These are phyloP conservation scores for Oryza glumipatula DNA, from an alignment of 176 grass and related monocot genomes.

Conservation along the genomic window DNA sequence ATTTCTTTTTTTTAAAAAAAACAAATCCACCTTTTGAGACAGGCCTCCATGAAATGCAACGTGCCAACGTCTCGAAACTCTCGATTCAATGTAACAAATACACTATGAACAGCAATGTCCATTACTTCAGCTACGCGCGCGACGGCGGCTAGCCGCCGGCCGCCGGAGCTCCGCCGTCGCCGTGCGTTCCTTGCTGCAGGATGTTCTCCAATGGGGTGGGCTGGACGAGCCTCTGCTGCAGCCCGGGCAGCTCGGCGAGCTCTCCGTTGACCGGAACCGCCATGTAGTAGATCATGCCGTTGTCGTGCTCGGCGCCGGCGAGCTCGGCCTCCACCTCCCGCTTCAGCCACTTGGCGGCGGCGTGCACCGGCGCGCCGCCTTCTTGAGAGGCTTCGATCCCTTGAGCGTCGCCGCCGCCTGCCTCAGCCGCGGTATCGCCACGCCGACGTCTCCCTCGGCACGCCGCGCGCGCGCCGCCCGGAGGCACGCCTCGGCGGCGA, in stretches of 20 bases:
- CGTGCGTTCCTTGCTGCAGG: neutral
- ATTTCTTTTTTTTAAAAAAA: too few relatives aligned
- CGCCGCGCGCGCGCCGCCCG: slow-evolving; percentile 48
- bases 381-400: slow-evolving; percentile 43
- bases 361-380: slow-evolving; percentile 43
- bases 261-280: slow-evolving; percentile 42
- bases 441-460: neutral
- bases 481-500: slow-evolving; percentile 58
- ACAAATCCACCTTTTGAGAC: too few relatives aligned
- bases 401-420: slow-evolving; percentile 40
- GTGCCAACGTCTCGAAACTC: too few relatives aligned
- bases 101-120: too few relatives aligned
- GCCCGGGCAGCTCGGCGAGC: slow-evolving; percentile 38
- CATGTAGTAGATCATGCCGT: slow-evolving; percentile 61
- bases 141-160: neutral
- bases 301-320: slow-evolving; percentile 58
- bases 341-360: slow-evolving; percentile 48
- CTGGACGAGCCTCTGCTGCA: slow-evolving; percentile 32
- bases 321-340: slow-evolving; percentile 51
- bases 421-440: slow-evolving; percentile 49
- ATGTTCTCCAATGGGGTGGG: slow-evolving; percentile 24
- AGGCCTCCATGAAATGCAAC: too few relatives aligned
- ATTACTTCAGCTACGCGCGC: too few relatives aligned
- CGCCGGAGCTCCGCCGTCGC: neutral
- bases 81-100: too few relatives aligned